Percentiles rank a stretch among this genome's conserved stretches.
phyloP scores from a whole-genome alignment of 345 rosid species.

The Mallotus nudiflorus region DNA sequence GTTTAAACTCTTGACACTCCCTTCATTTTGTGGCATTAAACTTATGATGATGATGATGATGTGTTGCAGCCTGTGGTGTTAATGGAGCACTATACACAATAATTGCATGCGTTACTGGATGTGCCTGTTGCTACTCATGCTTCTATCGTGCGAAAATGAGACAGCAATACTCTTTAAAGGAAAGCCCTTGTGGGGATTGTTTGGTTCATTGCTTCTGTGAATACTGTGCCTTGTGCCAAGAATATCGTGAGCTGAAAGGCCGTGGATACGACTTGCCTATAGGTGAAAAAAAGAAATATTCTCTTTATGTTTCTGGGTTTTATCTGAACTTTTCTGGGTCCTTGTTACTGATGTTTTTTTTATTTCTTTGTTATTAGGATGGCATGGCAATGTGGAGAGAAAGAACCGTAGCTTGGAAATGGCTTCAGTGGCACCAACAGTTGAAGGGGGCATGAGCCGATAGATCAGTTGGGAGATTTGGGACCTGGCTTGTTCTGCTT shows the following conservation, averaged over 20 bases:
- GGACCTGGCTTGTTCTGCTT: background rate
- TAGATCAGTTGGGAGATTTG: background rate
- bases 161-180: slow-evolving; percentile 28
- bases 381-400: slow-evolving; percentile 37
- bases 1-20: too few relatives aligned
- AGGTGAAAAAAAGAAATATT: too few relatives aligned
- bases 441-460: slow-evolving; percentile 32
- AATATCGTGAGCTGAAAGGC: slow-evolving; percentile 32
- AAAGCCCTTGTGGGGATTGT: slow-evolving; percentile 34
- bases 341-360: background rate
- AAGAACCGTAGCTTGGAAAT: slow-evolving; percentile 28
- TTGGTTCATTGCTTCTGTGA: slow-evolving; percentile 35
- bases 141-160: slow-evolving; percentile 45
- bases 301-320: too few relatives aligned
- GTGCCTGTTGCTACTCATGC: slow-evolving; percentile 40
- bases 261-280: slow-evolving; percentile 30
- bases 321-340: background rate
- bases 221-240: slow-evolving; percentile 34
- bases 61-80: slow-evolving; percentile 40
- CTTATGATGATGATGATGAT: background rate
- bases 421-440: slow-evolving; percentile 20
- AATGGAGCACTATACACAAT: slow-evolving; percentile 40
- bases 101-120: slow-evolving; percentile 25
- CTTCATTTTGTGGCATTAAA: too few relatives aligned
- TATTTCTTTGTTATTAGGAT: slow-evolving; percentile 11